Evolutionary conservation across 83 land plant genomes (phyloP).

Genomic region (Thuja plicata): DNA sequence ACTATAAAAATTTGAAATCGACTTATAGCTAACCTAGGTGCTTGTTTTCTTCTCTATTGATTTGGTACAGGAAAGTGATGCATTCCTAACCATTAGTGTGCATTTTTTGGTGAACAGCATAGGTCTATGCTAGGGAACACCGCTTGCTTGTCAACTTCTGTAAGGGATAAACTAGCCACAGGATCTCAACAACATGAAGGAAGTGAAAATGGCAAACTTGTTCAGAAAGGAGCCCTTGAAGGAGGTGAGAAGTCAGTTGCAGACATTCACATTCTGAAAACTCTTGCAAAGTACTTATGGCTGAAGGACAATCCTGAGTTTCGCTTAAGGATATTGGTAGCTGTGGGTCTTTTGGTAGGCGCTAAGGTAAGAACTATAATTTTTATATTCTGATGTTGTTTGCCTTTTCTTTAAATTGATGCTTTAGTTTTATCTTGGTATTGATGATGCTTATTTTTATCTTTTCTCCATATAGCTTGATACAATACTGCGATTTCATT

Average conservation of each 20-base stretch:
- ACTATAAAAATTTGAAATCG: background rate
- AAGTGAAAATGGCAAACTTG: constrained; percentile 4
- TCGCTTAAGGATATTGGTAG: constrained; percentile 62
- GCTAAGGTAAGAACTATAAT: constrained; percentile 64
- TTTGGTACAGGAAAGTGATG: background rate
- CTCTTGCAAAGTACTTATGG: constrained; percentile 82
- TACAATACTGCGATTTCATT: background rate
- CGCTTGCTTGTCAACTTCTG: constrained; percentile 8
- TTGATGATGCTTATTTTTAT: background rate
- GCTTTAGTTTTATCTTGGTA: background rate
- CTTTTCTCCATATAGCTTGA: background rate
- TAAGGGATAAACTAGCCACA: background rate
- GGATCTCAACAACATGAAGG: background rate
- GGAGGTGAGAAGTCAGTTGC: background rate
- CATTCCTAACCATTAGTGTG: background rate
- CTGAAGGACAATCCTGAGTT: constrained; percentile 85
- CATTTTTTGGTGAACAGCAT: constrained; percentile 3
- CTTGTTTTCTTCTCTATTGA: background rate
- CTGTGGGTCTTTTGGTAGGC: constrained; percentile 80
- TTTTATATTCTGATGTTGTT: background rate
- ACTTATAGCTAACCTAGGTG: background rate
- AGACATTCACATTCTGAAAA: constrained; percentile 39
- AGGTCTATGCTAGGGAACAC: background rate
- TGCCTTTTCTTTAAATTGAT: background rate
- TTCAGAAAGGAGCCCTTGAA: background rate